Conservation (phyloP, 225 moss, liverwort and hornwort genomes). For the Marchantia polymorpha region DNA sequence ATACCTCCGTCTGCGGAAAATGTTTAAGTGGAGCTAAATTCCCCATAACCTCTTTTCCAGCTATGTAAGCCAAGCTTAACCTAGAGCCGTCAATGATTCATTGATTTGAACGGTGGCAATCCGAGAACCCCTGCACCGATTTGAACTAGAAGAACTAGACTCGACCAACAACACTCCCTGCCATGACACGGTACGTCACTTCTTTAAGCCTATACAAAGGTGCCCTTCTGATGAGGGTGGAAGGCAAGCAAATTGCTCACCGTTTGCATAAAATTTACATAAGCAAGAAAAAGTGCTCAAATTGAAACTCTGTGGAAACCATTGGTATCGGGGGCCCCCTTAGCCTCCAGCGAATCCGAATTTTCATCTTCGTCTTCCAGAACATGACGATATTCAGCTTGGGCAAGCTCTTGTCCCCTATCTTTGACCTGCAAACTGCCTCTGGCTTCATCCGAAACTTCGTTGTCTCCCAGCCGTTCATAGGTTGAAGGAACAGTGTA, state of each 20-base stretch:
- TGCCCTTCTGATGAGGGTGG: background rate
- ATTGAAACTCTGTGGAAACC: constrained; percentile 70
- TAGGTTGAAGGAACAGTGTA: constrained; percentile 59
- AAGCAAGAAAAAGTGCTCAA: background rate
- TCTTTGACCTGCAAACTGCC: constrained; percentile 48
- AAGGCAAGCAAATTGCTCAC: constrained; percentile 1
- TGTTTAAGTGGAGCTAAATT: too few species aligned
- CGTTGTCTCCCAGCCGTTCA: constrained; percentile 51
- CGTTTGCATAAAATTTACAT: background rate
- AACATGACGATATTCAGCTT: constrained; percentile 58
- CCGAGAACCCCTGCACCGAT: background rate
- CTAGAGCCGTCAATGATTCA: background rate
- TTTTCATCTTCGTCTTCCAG: constrained; percentile 78
- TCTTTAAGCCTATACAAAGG: background rate
- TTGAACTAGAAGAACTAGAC: background rate
- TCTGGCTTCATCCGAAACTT: constrained; percentile 45
- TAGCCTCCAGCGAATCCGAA: constrained; percentile 25
- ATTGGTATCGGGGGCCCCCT: constrained; percentile 52
- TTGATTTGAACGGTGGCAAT: background rate
- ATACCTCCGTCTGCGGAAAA: too few species aligned
- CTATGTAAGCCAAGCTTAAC: too few species aligned
- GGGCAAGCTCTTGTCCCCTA: constrained; percentile 46
- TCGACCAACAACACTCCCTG: background rate
- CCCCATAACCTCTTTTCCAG: too few species aligned
- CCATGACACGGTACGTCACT: background rate